Evolutionary conservation across 2,329 filamentous ascomycete genomes (phyloP).

Genomic region (Colletotrichum caudatum): DNA sequence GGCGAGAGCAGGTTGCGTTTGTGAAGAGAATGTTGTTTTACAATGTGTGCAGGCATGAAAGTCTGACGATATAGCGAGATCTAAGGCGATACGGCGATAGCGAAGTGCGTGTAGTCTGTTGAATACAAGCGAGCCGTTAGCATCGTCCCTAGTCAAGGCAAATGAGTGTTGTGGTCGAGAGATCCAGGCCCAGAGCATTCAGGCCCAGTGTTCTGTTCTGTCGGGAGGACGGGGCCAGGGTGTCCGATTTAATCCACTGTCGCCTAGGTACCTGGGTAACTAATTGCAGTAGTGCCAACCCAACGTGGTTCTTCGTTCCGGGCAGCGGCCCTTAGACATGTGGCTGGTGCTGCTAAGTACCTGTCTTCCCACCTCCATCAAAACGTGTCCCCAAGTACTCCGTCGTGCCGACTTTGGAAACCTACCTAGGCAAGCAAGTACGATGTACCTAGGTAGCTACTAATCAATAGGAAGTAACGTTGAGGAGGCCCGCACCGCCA

Average conservation of each 20-base stretch:
- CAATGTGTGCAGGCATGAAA: conserved; percentile 8
- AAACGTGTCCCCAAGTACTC: too few relatives aligned
- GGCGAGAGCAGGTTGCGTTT: background rate
- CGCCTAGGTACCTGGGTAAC: background rate
- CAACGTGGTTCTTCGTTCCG: conserved; percentile 33
- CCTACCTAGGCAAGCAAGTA: too few relatives aligned
- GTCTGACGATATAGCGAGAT: background rate
- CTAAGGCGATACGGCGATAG: conserved; percentile 14
- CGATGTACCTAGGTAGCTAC: background rate
- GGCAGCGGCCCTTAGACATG: background rate
- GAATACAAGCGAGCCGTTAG: conserved; percentile 5
- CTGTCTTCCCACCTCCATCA: too few relatives aligned
- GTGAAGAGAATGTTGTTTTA: conserved; percentile 19
- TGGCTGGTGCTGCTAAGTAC: conserved; percentile 21
- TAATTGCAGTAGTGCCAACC: background rate
- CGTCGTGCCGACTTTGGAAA: too few relatives aligned
- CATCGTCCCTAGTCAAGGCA: background rate
- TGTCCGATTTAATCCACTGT: conserved; percentile 33
- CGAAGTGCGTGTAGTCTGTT: background rate
- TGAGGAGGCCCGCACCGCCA: conserved; percentile 20
- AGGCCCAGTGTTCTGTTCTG: background rate
- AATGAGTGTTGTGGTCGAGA: conserved; percentile 9
- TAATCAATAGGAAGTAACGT: background rate
- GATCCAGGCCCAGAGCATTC: conserved; percentile 1
- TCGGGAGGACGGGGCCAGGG: conserved; percentile 37